phyloP scores from a whole-genome alignment of 2,329 filamentous ascomycete genomes.

The Verticillium zaregamsianum region DNA sequence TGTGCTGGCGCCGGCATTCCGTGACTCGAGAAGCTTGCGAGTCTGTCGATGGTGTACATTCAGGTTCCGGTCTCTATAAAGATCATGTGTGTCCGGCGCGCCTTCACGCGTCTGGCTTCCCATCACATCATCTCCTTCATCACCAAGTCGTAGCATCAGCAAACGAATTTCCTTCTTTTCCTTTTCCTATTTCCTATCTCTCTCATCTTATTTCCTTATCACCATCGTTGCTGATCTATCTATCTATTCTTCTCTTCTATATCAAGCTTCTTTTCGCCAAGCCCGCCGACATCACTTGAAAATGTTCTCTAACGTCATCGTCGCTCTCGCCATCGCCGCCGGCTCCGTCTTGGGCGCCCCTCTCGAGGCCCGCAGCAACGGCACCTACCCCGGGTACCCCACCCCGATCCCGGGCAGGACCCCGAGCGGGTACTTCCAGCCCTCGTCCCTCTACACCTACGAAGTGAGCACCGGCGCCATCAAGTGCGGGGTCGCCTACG shows the following conservation, averaged over 20 bases:
- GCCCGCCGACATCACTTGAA: neutral
- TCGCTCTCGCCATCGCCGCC: slow-evolving; percentile 14
- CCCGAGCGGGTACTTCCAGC: slow-evolving; percentile 13
- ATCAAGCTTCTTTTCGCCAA: neutral
- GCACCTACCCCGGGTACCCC: neutral
- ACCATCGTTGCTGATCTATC: neutral
- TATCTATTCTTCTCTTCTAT: neutral
- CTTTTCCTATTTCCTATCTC: neutral
- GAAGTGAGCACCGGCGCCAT: slow-evolving; percentile 18
- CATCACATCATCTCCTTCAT: neutral
- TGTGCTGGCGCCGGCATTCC: neutral
- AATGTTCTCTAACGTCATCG: slow-evolving; percentile 19
- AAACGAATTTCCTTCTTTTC: neutral
- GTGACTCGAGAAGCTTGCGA: no score
- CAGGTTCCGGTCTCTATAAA: neutral
- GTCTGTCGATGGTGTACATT: no score
- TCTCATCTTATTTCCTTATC: neutral
- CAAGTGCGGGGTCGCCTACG: slow-evolving; percentile 3
- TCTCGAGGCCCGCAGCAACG: slow-evolving; percentile 9
- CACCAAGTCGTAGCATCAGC: neutral
- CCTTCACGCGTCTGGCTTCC: neutral
- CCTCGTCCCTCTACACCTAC: slow-evolving; percentile 18
- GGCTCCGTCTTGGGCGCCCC: slow-evolving; percentile 15
- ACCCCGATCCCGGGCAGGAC: neutral
- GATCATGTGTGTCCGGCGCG: neutral